Percentiles rank a stretch among this genome's conserved stretches.
These are phyloP conservation scores for Cyclotella sp. DNA, from an alignment of 108 stramenopile species.

Conservation along the genomic window DNA sequence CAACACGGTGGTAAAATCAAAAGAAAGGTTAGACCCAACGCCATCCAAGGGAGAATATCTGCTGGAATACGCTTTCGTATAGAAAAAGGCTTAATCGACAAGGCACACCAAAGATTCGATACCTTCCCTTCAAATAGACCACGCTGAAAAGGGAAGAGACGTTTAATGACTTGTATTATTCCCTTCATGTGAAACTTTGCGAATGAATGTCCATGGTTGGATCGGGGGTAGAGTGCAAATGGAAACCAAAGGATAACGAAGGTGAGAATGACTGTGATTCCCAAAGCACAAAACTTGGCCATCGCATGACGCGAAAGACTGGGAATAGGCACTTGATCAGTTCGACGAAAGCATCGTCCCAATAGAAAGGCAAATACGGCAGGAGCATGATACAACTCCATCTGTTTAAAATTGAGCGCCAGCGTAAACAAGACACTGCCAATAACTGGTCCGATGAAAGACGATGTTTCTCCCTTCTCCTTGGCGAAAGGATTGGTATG, in stretches of 20 bases:
- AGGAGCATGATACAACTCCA: slow-evolving; percentile 95
- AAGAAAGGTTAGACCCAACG: slow-evolving; percentile 55
- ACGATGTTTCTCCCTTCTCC: slow-evolving; percentile 16
- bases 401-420: slow-evolving; percentile 97
- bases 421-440: slow-evolving; percentile 81
- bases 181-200: slow-evolving; percentile 41
- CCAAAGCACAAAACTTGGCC: slow-evolving; percentile 58
- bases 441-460: slow-evolving; percentile 50
- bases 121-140: slow-evolving; percentile 98
- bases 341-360: slow-evolving; percentile 74
- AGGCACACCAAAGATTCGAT: slow-evolving; percentile 91
- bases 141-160: slow-evolving; percentile 92
- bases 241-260: slow-evolving; percentile 84
- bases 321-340: too few relatives aligned
- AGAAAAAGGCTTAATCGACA: slow-evolving; percentile 69
- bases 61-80: slow-evolving; percentile 67
- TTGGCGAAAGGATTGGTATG: slow-evolving; percentile 17
- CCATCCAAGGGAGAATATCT: slow-evolving; percentile 57
- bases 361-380: slow-evolving; percentile 88
- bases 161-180: slow-evolving; percentile 61
- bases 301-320: background rate
- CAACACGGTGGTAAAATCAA: slow-evolving; percentile 63
- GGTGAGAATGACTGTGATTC: slow-evolving; percentile 71
- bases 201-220: background rate
- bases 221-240: slow-evolving; percentile 50